Conservation (phyloP, 2,329 filamentous ascomycete species). For the Ophiosphaerella korrae region DNA sequence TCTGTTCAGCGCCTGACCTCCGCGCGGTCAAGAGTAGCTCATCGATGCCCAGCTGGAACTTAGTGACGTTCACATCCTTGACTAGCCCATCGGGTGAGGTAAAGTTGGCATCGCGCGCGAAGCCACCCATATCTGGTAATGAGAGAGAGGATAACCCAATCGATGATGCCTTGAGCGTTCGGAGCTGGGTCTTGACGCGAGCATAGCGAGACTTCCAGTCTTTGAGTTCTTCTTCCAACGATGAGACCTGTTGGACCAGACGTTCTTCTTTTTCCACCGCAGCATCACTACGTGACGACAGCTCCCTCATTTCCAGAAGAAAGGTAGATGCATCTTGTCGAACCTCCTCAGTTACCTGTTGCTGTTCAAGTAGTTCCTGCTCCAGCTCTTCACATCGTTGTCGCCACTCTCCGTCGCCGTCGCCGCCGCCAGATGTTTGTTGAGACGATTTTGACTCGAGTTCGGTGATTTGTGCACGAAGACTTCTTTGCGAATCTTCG, state of each 20-base stretch:
- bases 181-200: constrained; percentile 83
- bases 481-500: constrained; percentile 63
- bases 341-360: constrained; percentile 84
- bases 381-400: constrained; percentile 52
- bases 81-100: constrained; percentile 76
- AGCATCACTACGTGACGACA: constrained; percentile 79
- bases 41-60: constrained; percentile 93
- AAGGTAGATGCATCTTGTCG: constrained; percentile 81
- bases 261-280: constrained; percentile 82
- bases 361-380: constrained; percentile 74
- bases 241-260: constrained; percentile 74
- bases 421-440: constrained; percentile 24
- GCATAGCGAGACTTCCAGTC: constrained; percentile 92
- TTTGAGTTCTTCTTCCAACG: constrained; percentile 80
- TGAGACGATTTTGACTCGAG: constrained; percentile 34
- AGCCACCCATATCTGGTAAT: constrained; percentile 65
- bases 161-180: constrained; percentile 79
- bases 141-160: constrained; percentile 70
- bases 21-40: constrained; percentile 82
- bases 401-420: constrained; percentile 40
- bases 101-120: constrained; percentile 69
- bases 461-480: constrained; percentile 68
- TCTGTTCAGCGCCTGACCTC: constrained; percentile 71
- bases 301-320: constrained; percentile 83
- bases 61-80: constrained; percentile 90